Evolutionary conservation across 495 filamentous ascomycete genomes (phyloP), one percentile per base, ranked within the genome.

Genomic region (Bacidia rubella): DNA sequence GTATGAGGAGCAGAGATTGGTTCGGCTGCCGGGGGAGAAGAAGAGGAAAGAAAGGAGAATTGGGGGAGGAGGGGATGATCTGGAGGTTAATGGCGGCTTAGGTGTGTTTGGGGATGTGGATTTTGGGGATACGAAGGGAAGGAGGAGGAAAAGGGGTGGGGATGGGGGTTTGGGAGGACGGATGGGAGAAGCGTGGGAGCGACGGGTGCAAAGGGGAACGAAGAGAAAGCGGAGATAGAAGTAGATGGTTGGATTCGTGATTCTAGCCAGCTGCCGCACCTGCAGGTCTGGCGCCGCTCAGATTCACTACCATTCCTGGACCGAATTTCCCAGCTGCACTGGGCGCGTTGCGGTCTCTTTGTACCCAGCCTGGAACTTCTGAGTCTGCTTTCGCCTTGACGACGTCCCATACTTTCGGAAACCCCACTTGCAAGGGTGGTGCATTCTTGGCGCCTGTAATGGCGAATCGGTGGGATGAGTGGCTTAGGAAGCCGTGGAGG

Each of bases 1-100:
- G 23, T 95, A 92, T 65, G 89, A 95, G 70, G 89, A 95, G 69
- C 73, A 68, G 54, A 90, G 95, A 68, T 88, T 93, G 61, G 77
- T 87, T 20, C 77, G 90, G 49, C 71, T 96, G 60, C 87, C 87
- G 17, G 81, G 80, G 64, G 76, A 82, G 60, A 83, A 80, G 64
- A 90, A 89, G 75, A 87, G 86, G 70, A 84, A 90, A 20, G 57
- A 62, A 46, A 65, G 68, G 50, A 73, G 73, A 65, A 69, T 71
- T 11, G 75, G 79, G 56, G 70, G 69, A 35, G 66, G 65, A 20
- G 70, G 70, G 55, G 60, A 44, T 5, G 44, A 47, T 21, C 15
- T 47, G 54, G 23, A 72, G 85, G 38, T 94, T 90, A 70, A 76
- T 39, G 29, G 24, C 3, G 47, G 47, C 20, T 20, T 50, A 35